Conservation (phyloP, 2,329 filamentous ascomycete genomes). For the Lachnum nothofagi region DNA sequence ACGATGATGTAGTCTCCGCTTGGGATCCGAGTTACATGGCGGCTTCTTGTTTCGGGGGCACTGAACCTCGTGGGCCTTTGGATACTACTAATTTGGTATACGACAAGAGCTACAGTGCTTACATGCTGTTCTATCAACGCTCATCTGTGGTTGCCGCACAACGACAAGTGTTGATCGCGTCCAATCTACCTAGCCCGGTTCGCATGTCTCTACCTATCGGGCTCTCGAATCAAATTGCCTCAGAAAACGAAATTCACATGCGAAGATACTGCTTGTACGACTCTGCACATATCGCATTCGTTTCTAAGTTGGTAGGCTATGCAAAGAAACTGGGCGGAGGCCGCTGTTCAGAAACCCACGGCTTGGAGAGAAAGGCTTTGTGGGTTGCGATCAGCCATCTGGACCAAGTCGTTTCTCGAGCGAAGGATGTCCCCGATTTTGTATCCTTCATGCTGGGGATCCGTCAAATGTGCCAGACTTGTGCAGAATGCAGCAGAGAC, state of each 20-base stretch:
- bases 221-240: conserved; percentile 55
- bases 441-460: conserved; percentile 50
- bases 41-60: conserved; percentile 73
- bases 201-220: conserved; percentile 42
- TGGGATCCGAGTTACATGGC: conserved; percentile 74
- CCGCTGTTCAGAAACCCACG: conserved; percentile 46
- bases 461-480: conserved; percentile 44
- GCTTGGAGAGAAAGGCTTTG: conserved; percentile 47
- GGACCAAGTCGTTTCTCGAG: conserved; percentile 68
- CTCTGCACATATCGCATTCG: conserved; percentile 62
- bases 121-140: conserved; percentile 97
- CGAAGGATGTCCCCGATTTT: conserved; percentile 63
- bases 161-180: conserved; percentile 42
- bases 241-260: conserved; percentile 68
- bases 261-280: conserved; percentile 78
- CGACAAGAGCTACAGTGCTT: conserved; percentile 78
- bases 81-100: conserved; percentile 44
- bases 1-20: conserved; percentile 73
- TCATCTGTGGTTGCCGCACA: conserved; percentile 57
- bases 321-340: conserved; percentile 46
- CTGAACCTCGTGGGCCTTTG: conserved; percentile 48
- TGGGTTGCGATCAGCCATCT: conserved; percentile 58
- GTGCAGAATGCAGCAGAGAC: conserved; percentile 51
- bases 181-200: conserved; percentile 37
- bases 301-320: conserved; percentile 56